phyloP scores from a whole-genome alignment of 208 protist genomes.

The Tritrichomonas musculus region DNA sequence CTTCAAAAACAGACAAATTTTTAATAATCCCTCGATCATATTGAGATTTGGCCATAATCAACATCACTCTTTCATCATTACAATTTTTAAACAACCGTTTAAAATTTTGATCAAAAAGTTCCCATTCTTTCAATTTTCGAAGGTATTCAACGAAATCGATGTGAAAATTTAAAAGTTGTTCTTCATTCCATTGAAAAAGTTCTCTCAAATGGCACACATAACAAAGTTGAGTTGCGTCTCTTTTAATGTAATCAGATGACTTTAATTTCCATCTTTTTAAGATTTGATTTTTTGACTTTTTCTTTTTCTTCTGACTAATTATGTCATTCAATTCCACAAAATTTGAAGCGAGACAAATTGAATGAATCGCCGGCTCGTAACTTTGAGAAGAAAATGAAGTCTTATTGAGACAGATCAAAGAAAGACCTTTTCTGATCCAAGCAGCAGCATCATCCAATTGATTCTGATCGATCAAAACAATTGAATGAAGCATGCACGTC shows the following conservation, averaged over 20 bases:
- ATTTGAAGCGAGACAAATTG: too few relatives aligned
- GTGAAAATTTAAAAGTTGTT: neutral
- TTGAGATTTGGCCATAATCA: neutral
- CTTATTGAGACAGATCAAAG: too few relatives aligned
- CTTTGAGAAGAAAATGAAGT: too few relatives aligned
- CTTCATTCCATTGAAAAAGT: neutral
- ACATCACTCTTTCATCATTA: neutral
- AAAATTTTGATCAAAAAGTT: neutral
- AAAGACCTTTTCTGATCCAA: neutral
- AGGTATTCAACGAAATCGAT: neutral
- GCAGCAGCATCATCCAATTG: neutral
- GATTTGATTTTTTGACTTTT: neutral
- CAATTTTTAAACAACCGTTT: neutral
- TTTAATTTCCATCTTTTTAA: neutral
- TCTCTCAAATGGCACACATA: neutral
- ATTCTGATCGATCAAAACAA: neutral
- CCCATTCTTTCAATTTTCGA: neutral
- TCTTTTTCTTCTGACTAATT: neutral
- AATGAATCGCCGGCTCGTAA: too few relatives aligned
- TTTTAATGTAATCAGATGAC: neutral
- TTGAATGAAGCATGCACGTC: neutral
- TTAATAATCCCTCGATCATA: neutral
- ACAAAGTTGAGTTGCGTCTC: neutral
- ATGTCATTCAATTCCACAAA: neutral
- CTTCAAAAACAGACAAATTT: neutral